Conservation (phyloP, 192 early-diverging fungal genomes). For the Chytriomyces sp. region DNA sequence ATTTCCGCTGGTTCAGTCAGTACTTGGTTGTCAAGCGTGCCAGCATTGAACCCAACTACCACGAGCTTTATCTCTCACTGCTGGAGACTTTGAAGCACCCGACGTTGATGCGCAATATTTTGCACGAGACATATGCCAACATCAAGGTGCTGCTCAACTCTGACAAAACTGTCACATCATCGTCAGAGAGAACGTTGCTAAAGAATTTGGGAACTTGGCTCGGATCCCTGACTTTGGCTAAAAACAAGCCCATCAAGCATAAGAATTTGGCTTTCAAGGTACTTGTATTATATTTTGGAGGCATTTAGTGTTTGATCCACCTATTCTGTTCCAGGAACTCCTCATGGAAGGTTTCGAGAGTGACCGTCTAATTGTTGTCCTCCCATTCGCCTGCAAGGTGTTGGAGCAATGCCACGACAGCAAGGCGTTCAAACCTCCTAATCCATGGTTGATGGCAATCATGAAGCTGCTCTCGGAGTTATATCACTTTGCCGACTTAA, state of each 20-base stretch:
- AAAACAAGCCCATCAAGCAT: conserved; percentile 92
- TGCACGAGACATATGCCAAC: conserved; percentile 87
- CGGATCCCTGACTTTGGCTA: conserved; percentile 94
- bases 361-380: conserved; percentile 88
- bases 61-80: conserved; percentile 85
- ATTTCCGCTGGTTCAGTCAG: conserved; percentile 90
- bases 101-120: conserved; percentile 71
- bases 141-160: conserved; percentile 90
- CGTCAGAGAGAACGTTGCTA: conserved; percentile 82
- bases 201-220: conserved; percentile 99
- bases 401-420: conserved; percentile 84
- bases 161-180: conserved; percentile 88
- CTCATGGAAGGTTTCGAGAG: conserved; percentile 89
- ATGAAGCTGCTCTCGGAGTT: conserved; percentile 90
- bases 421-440: conserved; percentile 91
- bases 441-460: conserved; percentile 97
- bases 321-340: conserved; percentile 61
- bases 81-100: conserved; percentile 73
- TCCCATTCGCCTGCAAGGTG: conserved; percentile 98
- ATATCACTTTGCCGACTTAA: conserved; percentile 90
- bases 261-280: conserved; percentile 94
- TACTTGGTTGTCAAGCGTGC: conserved; percentile 94
- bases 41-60: conserved; percentile 96
- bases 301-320: neutral
- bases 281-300: neutral